phyloP scores from a whole-genome alignment of 2,329 filamentous ascomycete genomes.

The Coleophoma eucalyptorum region DNA sequence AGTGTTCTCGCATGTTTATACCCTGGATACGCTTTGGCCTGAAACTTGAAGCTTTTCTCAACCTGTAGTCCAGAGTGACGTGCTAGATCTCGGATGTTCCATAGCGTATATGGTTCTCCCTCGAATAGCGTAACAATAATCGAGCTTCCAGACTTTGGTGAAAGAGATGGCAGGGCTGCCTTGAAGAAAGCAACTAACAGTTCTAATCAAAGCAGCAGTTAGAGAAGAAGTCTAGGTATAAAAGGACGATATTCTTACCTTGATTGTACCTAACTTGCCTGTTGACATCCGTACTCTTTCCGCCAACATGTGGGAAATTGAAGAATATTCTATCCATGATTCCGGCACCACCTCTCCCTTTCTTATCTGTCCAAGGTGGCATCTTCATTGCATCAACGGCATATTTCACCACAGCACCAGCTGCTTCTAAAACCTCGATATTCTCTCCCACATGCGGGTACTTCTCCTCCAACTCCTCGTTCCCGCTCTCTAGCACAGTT shows the following conservation, averaged over 20 bases:
- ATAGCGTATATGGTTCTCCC: constrained; percentile 88
- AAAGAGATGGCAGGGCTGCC: constrained; percentile 46
- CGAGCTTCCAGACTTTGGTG: constrained; percentile 41
- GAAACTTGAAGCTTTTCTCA: constrained; percentile 66
- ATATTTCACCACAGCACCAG: constrained; percentile 47
- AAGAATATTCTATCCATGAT: constrained; percentile 79
- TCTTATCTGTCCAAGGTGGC: constrained; percentile 33
- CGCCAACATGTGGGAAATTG: constrained; percentile 96
- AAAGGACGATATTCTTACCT: constrained; percentile 21
- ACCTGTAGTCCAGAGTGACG: constrained; percentile 72
- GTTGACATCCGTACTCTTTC: constrained; percentile 88
- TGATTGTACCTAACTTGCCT: constrained; percentile 92
- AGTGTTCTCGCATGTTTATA: constrained; percentile 73
- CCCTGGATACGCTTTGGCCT: constrained; percentile 63
- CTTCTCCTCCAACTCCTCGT: constrained; percentile 60
- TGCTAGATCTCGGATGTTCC: constrained; percentile 88
- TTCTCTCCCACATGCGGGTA: constrained; percentile 67
- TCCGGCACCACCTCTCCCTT: constrained; percentile 22
- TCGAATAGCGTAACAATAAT: constrained; percentile 90
- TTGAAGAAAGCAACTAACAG: constrained; percentile 68
- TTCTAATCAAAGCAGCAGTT: constrained; percentile 33
- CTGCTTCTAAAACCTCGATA: constrained; percentile 48
- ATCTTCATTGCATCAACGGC: constrained; percentile 66
- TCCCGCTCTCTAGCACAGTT: constrained; percentile 60
- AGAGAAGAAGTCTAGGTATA: neutral